Evolutionary conservation across 169 alveolate species (phyloP).

Genomic region (Theileria orientalis): DNA sequence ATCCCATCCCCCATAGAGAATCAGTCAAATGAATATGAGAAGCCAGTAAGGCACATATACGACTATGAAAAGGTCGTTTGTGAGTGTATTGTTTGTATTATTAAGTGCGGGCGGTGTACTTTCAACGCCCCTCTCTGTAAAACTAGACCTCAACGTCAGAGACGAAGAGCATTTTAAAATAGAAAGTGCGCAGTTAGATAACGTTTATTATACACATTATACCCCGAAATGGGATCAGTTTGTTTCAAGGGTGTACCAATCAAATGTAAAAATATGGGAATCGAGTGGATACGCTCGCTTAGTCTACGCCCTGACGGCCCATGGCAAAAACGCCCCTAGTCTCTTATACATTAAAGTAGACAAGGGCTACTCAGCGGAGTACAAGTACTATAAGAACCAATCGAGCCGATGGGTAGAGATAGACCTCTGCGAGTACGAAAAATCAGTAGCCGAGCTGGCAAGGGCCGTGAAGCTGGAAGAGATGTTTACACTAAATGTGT

Average conservation of each 20-base stretch:
- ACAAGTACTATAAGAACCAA: too few species aligned
- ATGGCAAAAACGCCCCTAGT: conserved; percentile 3
- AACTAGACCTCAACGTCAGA: too few species aligned
- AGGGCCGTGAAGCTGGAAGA: background rate
- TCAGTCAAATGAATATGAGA: too few species aligned
- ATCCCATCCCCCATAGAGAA: too few species aligned
- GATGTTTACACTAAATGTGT: background rate
- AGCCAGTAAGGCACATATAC: too few species aligned
- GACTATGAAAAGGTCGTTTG: too few species aligned
- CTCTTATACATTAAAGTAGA: background rate
- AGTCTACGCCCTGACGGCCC: background rate
- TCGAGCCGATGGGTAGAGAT: background rate
- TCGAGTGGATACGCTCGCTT: background rate
- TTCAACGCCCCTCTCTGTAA: too few species aligned
- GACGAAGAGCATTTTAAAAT: background rate
- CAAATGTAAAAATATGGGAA: background rate
- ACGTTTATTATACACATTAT: background rate
- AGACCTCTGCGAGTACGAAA: background rate
- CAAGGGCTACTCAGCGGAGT: background rate
- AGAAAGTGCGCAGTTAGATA: background rate
- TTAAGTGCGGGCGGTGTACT: too few species aligned
- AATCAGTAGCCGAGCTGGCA: background rate
- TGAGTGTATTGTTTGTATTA: too few species aligned
- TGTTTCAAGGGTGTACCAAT: background rate
- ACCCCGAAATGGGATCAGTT: background rate